phyloP scores from a whole-genome alignment of 345 rosid genomes.

The Geranium brycei region DNA sequence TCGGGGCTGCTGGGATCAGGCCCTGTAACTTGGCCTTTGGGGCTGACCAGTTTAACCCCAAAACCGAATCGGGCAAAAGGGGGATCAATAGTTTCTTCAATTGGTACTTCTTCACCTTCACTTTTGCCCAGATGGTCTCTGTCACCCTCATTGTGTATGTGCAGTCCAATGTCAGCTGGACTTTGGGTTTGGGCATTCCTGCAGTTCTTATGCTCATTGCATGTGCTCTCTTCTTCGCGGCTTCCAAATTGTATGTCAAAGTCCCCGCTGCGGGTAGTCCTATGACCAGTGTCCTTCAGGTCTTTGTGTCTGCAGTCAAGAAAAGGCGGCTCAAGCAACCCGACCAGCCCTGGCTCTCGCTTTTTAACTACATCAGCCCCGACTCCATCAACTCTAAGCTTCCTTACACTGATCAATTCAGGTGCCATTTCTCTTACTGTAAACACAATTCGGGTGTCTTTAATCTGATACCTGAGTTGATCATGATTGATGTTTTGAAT shows the following conservation, averaged over 20 bases:
- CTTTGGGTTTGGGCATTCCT: conserved; percentile 58
- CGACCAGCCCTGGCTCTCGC: conserved; percentile 24
- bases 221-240: conserved; percentile 39
- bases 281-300: conserved; percentile 38
- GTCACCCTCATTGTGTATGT: conserved; percentile 55
- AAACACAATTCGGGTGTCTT: too few species aligned
- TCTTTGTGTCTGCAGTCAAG: conserved; percentile 18
- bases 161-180: conserved; percentile 72
- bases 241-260: conserved; percentile 53
- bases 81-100: conserved; percentile 74
- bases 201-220: conserved; percentile 55
- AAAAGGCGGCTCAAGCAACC: conserved; percentile 17
- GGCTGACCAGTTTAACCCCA: conserved; percentile 68
- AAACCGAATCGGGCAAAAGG: conserved; percentile 53
- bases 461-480: too few species aligned
- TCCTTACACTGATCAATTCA: conserved; percentile 36
- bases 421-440: conserved; percentile 4
- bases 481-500: background rate
- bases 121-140: conserved; percentile 60
- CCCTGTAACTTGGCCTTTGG: conserved; percentile 77
- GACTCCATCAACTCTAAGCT: conserved; percentile 32
- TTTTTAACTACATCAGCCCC: conserved; percentile 21
- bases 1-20: conserved; percentile 66
- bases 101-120: conserved; percentile 78
- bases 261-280: conserved; percentile 76